Evolutionary conservation across 257 asterid species (phyloP).

Genomic region (Petunia axillaris): DNA sequence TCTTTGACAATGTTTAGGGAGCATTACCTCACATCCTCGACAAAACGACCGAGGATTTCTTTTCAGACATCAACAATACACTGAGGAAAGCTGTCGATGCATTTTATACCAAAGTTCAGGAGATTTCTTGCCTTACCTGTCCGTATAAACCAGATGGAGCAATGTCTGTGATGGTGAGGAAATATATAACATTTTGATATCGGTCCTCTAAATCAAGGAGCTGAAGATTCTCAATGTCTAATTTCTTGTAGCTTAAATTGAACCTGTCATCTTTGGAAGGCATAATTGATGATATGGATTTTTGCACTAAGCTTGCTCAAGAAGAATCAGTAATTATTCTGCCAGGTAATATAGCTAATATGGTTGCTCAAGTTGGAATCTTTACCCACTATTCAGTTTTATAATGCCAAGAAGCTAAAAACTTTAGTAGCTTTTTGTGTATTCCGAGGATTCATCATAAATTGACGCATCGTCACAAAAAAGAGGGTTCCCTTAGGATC

Average conservation of each 20-base stretch:
- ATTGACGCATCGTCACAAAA: too few species aligned
- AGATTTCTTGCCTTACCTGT: slow-evolving; percentile 48
- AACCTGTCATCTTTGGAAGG: slow-evolving; percentile 47
- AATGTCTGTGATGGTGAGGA: slow-evolving; percentile 64
- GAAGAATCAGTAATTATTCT: slow-evolving; percentile 66
- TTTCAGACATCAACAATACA: slow-evolving; percentile 38
- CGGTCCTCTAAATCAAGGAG: not conserved
- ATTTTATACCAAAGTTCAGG: slow-evolving; percentile 45
- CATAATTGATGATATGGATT: slow-evolving; percentile 63
- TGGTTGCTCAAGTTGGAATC: too few species aligned
- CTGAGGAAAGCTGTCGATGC: slow-evolving; percentile 59
- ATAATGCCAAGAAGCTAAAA: too few species aligned
- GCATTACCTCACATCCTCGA: slow-evolving; percentile 66
- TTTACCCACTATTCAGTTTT: too few species aligned
- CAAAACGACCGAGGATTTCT: slow-evolving; percentile 52
- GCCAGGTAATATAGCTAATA: slow-evolving; percentile 53
- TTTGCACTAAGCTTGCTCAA: slow-evolving; percentile 60
- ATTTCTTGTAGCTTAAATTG: slow-evolving; percentile 49
- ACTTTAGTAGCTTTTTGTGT: too few species aligned
- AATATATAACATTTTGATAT: not conserved
- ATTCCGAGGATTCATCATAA: too few species aligned
- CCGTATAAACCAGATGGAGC: slow-evolving; percentile 72
- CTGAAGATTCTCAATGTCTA: not conserved
- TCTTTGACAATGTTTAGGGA: slow-evolving; percentile 44
- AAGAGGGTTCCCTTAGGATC: too few species aligned